Base-by-base conservation (phyloP, 192 early-diverging fungal genomes). In the Backusella australiensis region DNA sequence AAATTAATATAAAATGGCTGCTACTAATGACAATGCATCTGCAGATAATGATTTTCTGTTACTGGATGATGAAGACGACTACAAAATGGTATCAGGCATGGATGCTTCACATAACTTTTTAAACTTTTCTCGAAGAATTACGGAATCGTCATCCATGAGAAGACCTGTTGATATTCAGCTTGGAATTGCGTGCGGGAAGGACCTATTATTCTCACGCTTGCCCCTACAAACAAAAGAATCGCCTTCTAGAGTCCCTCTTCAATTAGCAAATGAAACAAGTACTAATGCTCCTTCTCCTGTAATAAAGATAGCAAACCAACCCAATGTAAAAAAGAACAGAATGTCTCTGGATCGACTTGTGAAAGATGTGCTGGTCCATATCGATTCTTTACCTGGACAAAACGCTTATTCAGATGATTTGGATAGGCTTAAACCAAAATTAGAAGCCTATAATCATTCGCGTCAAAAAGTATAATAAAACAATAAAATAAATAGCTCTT, bases 161-260 rank as follows among this genome's bases (percentile, higher is more conserved):
- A 36, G 42, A 23, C 72, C 72, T 36, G 72, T 74, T 39, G 72
- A 74, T 65, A 74, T 74, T 74, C 72, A 74, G 38, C 52, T 74
- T 26, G 72, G 72, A 7, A 71, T 71, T 71, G 41, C 70, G 6
- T 71, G 70, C 17, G 70, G 70, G 12, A 71, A 49, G 23, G 44
- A 49, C 23, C 19, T 49, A 19, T 29, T 49, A 34, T 49, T 49
- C 42, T 63, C 56, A 63, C 56, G 56, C 56, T 63, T 23, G 9
- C 56, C 56, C 4, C 21, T 69, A 38, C 35, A 21, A 39, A 3
- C 9, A 68, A 36, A 34, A 68, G 17, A 34, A 68, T 14, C 35
- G 17, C 8, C 9, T 35, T 34, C 35, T 2, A 19, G 6, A 8
- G 32, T 0, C 17, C 67, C 34, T 68, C 7, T 35, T 68, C 35